phyloP scores from a whole-genome alignment of 441 rosid genomes.

The Pelargonium cotyledonis region DNA sequence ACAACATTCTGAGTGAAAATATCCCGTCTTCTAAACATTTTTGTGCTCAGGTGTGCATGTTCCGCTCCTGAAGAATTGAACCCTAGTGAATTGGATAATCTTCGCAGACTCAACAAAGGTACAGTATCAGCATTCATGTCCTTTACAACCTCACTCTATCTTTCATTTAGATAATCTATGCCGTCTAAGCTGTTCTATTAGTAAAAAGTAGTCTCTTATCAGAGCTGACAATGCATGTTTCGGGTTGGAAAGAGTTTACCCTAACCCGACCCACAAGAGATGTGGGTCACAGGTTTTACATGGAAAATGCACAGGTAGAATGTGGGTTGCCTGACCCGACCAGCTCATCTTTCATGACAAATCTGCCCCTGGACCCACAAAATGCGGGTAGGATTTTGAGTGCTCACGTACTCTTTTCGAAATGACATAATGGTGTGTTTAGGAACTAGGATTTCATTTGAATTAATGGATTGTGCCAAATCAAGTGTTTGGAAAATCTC shows the following conservation, averaged over 20 bases:
- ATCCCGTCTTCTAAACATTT: not conserved
- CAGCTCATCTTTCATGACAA: too few relatives aligned
- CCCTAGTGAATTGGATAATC: constrained; percentile 51
- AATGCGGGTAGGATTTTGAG: too few relatives aligned
- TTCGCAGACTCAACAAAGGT: constrained; percentile 51
- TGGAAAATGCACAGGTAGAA: too few relatives aligned
- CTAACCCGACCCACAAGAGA: not conserved
- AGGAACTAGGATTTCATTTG: too few relatives aligned
- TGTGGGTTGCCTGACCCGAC: too few relatives aligned
- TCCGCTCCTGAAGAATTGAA: constrained; percentile 58
- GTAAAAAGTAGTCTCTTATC: not conserved
- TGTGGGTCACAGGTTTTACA: too few relatives aligned
- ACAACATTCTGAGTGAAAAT: not conserved
- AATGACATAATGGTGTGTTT: too few relatives aligned
- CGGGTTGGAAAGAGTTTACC: too few relatives aligned
- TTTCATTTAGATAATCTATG: not conserved
- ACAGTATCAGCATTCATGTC: constrained; percentile 12
- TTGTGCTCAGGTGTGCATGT: constrained; percentile 48
- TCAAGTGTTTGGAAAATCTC: too few relatives aligned
- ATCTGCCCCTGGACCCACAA: too few relatives aligned
- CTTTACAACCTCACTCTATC: not conserved
- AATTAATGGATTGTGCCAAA: too few relatives aligned
- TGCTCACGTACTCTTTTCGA: too few relatives aligned
- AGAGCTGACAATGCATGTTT: not conserved
- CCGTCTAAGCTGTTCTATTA: not conserved